Base-by-base conservation (phyloP, 108 stramenopile genomes). In the Fragilaria radians region DNA sequence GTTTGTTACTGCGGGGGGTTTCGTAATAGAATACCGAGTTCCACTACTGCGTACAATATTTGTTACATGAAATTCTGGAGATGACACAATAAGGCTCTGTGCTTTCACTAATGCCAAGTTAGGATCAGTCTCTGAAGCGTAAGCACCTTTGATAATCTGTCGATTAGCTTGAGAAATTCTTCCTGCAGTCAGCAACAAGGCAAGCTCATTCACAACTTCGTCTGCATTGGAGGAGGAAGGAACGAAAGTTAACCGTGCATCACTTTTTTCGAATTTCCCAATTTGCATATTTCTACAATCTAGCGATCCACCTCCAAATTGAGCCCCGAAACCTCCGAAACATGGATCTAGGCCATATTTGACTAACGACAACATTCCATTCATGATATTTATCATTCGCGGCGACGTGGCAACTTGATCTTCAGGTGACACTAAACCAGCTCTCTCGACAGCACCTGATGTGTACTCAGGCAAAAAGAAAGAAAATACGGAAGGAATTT, bases 61-160 rank as follows among this genome's bases (percentile, higher is more conserved):
- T 23, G 65, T 79, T 22, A 66, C 61, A 28, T 78, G 80, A 46
- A 79, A 85, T 53, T 85, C 84, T 29, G 75, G 63, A 19, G 72
- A 54, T 2, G 67, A 52, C 27, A 74, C 48, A 9, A 76, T 45
- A 4, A 76, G 54, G 42, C 63, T 53, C 55, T 63, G 61, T 11
- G 57, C 59, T 0, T 28, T 32, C 0, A 34, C 33, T 14, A 48
- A 23, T 1, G 47, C 47, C 23, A 23, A 22, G 47, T 4, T 23
- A 19, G 47, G 22, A 4, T 48, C 47, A 4, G 1, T 1, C 2
- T 19, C 47, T 2, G 19, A 3, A n/a, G n/a, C 23, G 47, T 48
- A 48, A 22, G 19, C 22, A 22, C 23, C 22, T n/a, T 48, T 30
- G 23, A 59, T 58, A n/a, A 64, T 32, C 21, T 19, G 32, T 22